phyloP scores from a whole-genome alignment of 2,329 filamentous ascomycete species.

The Aspergillus ustus region DNA sequence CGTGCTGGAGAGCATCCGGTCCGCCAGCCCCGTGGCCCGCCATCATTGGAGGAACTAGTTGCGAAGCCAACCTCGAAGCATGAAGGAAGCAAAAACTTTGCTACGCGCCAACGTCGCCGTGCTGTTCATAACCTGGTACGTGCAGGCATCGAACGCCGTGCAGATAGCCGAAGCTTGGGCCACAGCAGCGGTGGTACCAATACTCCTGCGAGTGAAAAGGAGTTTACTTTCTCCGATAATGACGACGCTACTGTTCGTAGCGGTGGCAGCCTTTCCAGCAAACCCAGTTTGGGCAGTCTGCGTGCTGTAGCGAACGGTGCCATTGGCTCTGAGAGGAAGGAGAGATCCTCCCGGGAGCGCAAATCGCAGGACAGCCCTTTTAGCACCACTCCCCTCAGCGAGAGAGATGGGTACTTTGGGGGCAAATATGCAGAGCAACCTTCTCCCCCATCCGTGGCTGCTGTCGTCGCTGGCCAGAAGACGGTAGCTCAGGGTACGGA shows the following conservation, averaged over 20 bases:
- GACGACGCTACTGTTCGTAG: slow-evolving; percentile 75
- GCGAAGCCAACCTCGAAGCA: slow-evolving; percentile 88
- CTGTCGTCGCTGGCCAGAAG: slow-evolving; percentile 57
- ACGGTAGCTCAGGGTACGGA: slow-evolving; percentile 59
- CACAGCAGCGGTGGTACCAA: slow-evolving; percentile 71
- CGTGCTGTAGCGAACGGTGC: slow-evolving; percentile 80
- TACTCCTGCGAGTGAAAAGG: slow-evolving; percentile 85
- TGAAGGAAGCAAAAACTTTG: slow-evolving; percentile 97
- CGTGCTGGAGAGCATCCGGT: slow-evolving; percentile 93
- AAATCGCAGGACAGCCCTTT: slow-evolving; percentile 57
- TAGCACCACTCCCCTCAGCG: slow-evolving; percentile 67
- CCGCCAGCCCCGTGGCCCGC: slow-evolving; percentile 90
- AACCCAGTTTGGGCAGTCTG: slow-evolving; percentile 73
- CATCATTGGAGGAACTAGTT: slow-evolving; percentile 86
- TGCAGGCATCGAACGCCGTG: slow-evolving; percentile 83
- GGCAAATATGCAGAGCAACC: slow-evolving; percentile 57
- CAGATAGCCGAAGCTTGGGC: slow-evolving; percentile 70
- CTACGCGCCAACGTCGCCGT: slow-evolving; percentile 85
- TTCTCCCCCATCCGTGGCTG: slow-evolving; percentile 43
- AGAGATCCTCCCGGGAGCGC: slow-evolving; percentile 64
- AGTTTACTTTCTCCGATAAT: slow-evolving; percentile 71
- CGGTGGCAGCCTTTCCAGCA: slow-evolving; percentile 77
- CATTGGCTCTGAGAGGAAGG: slow-evolving; percentile 85
- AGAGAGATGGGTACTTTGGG: slow-evolving; percentile 59
- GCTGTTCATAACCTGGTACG: slow-evolving; percentile 91